These are phyloP conservation scores for Saturnispora ahearnii DNA, from an alignment of 805 yeast species.

Conservation along the genomic window DNA sequence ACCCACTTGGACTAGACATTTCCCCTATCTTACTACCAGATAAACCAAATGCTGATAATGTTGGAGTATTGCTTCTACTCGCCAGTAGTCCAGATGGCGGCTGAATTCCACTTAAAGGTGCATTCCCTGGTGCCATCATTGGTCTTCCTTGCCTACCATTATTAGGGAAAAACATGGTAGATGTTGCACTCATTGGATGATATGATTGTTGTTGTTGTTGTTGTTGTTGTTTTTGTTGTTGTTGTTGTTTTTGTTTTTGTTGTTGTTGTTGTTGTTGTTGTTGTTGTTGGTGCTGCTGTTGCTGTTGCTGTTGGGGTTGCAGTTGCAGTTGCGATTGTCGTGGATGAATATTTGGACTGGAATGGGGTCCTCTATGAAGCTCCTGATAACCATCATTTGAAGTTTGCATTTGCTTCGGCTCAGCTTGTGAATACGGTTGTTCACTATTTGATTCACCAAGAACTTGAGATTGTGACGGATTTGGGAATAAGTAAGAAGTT, in stretches of 20 bases:
- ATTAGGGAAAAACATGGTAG: slow-evolving; percentile 10
- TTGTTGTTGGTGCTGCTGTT: slow-evolving; percentile 16
- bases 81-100: background rate
- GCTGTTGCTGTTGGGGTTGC: slow-evolving; percentile 1
- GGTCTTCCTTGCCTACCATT: background rate
- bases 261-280: slow-evolving; percentile 20
- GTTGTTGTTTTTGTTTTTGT: slow-evolving; percentile 16
- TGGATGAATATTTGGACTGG: background rate
- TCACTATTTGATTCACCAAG: background rate
- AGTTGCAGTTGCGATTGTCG: background rate
- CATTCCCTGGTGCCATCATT: background rate
- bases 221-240: slow-evolving; percentile 12
- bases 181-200: slow-evolving; percentile 14
- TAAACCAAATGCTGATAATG: slow-evolving; percentile 48
- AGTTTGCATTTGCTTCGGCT: background rate
- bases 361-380: background rate
- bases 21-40: background rate
- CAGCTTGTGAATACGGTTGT: slow-evolving; percentile 14
- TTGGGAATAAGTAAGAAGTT: slow-evolving; percentile 18
- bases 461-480: background rate
- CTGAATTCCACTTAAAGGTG: slow-evolving; percentile 3
- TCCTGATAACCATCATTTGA: background rate
- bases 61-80: slow-evolving; percentile 37
- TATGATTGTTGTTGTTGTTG: slow-evolving; percentile 3
- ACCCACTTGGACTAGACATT: slow-evolving; percentile 46